These are phyloP conservation scores for Ophiostoma novo-ulmi DNA, from an alignment of 2,329 filamentous ascomycete genomes.

Conservation along the genomic window DNA sequence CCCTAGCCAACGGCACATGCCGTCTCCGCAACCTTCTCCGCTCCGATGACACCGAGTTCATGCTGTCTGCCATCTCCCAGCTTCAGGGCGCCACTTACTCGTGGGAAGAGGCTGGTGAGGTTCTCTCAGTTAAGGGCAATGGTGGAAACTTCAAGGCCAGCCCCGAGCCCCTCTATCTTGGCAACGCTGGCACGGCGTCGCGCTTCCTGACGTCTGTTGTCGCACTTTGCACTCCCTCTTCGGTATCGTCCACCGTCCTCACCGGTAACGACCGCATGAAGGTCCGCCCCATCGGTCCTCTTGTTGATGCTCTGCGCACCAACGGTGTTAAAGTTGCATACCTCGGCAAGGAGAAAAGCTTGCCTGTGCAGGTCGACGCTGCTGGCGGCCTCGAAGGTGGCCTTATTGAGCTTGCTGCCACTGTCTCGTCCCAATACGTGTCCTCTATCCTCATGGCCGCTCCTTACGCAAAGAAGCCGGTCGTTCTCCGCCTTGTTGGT, in stretches of 20 bases:
- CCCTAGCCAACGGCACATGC: conserved; percentile 78
- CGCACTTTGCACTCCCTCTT: conserved; percentile 67
- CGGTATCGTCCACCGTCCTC: conserved; percentile 65
- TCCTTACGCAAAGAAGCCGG: conserved; percentile 89
- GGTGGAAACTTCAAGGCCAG: conserved; percentile 80
- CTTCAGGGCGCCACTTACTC: conserved; percentile 82
- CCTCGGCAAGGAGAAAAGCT: conserved; percentile 72
- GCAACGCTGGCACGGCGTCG: conserved; percentile 93
- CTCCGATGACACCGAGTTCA: conserved; percentile 94
- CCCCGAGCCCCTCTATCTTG: conserved; percentile 75
- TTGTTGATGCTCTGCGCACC: conserved; percentile 80
- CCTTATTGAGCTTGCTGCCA: conserved; percentile 84
- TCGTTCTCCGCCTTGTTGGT: conserved; percentile 85
- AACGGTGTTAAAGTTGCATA: conserved; percentile 90
- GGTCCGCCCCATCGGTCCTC: conserved; percentile 82
- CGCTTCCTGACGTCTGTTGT: conserved; percentile 91
- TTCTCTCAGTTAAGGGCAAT: conserved; percentile 82
- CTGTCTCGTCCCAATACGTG: conserved; percentile 97
- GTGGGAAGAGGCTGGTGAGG: conserved; percentile 92
- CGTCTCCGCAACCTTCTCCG: conserved; percentile 88
- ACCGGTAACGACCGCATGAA: conserved; percentile 98
- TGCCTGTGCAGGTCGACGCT: conserved; percentile 78
- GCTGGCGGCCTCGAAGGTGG: conserved; percentile 80
- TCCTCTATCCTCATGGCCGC: conserved; percentile 96
- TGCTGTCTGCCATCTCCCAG: conserved; percentile 84